Percentiles rank a stretch among this genome's conserved stretches.
phyloP scores from a whole-genome alignment of 1,284 basidiomycete genomes.

The Rhizoctonia solani region DNA sequence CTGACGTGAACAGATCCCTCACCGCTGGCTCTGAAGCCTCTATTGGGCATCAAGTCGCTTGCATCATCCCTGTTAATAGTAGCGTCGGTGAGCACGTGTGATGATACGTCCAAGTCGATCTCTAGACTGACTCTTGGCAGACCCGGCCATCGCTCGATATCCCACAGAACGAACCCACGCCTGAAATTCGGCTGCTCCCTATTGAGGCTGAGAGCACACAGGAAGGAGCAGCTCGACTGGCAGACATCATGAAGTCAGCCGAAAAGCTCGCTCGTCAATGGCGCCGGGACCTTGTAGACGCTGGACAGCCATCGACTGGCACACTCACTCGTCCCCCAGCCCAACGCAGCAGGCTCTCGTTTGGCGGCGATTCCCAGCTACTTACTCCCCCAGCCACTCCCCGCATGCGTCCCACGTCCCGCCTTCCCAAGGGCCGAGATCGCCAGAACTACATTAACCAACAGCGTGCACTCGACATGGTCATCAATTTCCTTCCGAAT shows the following conservation, averaged over 20 bases:
- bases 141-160: constrained; percentile 10
- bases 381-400: constrained; percentile 15
- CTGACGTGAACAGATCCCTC: constrained; percentile 22
- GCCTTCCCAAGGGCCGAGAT: constrained; percentile 19
- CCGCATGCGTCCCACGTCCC: constrained; percentile 20
- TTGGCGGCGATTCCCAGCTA: constrained; percentile 24
- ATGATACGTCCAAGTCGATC: neutral
- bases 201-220: constrained; percentile 3
- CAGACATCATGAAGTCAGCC: constrained; percentile 26
- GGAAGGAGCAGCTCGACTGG: constrained; percentile 17
- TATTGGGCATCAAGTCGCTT: constrained; percentile 21
- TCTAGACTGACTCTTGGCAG: neutral
- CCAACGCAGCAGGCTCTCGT: neutral
- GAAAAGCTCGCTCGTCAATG: constrained; percentile 28
- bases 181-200: constrained; percentile 20
- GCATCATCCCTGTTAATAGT: constrained; percentile 16
- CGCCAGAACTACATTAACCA: constrained; percentile 26
- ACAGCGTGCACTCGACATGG: constrained; percentile 28
- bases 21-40: constrained; percentile 22
- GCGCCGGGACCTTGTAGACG: constrained; percentile 8
- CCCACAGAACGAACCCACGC: constrained; percentile 25
- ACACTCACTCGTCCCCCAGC: neutral
- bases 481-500: constrained; percentile 30
- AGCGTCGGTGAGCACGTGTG: constrained; percentile 6
- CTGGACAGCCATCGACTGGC: neutral